phyloP scores from a whole-genome alignment of 371 early-diverging fungal species.

The Basidiobolus meristosporus region DNA sequence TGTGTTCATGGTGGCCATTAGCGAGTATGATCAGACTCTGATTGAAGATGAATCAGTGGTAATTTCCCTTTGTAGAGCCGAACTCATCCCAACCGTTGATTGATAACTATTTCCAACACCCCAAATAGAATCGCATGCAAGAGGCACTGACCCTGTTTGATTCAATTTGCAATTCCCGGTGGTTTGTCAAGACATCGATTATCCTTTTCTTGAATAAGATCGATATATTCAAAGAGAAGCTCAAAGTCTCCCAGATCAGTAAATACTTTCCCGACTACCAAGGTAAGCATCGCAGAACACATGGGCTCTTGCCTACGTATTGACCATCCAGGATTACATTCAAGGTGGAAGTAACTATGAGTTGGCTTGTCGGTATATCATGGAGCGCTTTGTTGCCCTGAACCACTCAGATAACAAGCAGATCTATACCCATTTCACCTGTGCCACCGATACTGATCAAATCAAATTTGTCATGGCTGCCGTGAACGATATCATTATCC shows the following conservation, averaged over 20 bases:
- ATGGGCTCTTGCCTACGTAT: too few species aligned
- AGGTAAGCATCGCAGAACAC: too few species aligned
- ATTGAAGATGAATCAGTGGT: slow-evolving; percentile 86
- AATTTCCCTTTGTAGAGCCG: too few species aligned
- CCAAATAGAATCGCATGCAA: slow-evolving; percentile 67
- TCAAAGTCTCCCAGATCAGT: slow-evolving; percentile 29
- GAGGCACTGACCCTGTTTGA: slow-evolving; percentile 89
- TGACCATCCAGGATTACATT: too few species aligned
- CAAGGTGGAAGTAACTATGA: slow-evolving; percentile 12
- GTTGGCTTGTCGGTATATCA: slow-evolving; percentile 14
- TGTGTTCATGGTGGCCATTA: slow-evolving; percentile 83
- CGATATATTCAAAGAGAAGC: slow-evolving; percentile 52
- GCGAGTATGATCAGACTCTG: slow-evolving; percentile 90
- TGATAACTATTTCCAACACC: too few species aligned
- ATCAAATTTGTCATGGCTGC: slow-evolving; percentile 56
- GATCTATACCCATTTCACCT: slow-evolving; percentile 27
- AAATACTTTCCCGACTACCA: slow-evolving; percentile 52
- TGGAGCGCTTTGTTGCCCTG: slow-evolving; percentile 15
- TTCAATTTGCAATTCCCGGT: slow-evolving; percentile 55
- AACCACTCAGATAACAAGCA: slow-evolving; percentile 20
- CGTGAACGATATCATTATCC: slow-evolving; percentile 53
- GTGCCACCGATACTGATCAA: slow-evolving; percentile 50
- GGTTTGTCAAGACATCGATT: slow-evolving; percentile 61
- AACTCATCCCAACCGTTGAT: too few species aligned
- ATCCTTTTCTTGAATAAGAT: slow-evolving; percentile 72